Conservation (phyloP, 2,329 filamentous ascomycete species). For the Colletotrichum trifolii region DNA sequence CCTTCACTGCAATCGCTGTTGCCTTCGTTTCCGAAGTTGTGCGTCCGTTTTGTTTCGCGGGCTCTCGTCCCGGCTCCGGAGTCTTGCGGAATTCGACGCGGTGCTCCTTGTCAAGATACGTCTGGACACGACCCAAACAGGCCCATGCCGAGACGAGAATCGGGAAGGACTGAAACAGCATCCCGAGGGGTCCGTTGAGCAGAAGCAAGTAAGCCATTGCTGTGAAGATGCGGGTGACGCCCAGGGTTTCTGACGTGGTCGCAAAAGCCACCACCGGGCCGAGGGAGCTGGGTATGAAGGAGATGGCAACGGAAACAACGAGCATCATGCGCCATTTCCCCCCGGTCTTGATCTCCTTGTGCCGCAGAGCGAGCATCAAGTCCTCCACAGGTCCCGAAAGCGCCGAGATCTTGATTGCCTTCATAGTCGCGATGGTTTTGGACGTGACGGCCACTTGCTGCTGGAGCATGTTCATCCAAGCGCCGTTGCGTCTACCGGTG, state of each 20-base stretch:
- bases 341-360: constrained; percentile 46
- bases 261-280: constrained; percentile 48
- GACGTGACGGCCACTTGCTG: constrained; percentile 42
- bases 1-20: not conserved
- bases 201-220: constrained; percentile 49
- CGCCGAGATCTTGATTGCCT: constrained; percentile 52
- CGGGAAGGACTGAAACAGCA: constrained; percentile 47
- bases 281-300: constrained; percentile 48
- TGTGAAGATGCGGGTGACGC: constrained; percentile 46
- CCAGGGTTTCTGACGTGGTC: constrained; percentile 40
- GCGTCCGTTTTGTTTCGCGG: not conserved
- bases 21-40: not conserved
- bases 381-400: constrained; percentile 44
- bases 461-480: constrained; percentile 41
- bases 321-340: constrained; percentile 42
- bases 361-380: constrained; percentile 47
- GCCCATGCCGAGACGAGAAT: constrained; percentile 44
- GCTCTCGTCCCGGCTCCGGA: not conserved
- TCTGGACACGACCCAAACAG: constrained; percentile 49
- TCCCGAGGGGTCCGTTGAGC: constrained; percentile 44
- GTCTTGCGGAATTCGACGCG: constrained; percentile 36
- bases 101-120: constrained; percentile 47
- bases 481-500: constrained; percentile 33
- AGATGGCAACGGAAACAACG: constrained; percentile 42
- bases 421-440: constrained; percentile 48